A percentile compares a stretch with the other conserved stretches of the same genome.
Evolutionary conservation across 257 asterid species (phyloP).

Genomic region (Perilla frutescens): DNA sequence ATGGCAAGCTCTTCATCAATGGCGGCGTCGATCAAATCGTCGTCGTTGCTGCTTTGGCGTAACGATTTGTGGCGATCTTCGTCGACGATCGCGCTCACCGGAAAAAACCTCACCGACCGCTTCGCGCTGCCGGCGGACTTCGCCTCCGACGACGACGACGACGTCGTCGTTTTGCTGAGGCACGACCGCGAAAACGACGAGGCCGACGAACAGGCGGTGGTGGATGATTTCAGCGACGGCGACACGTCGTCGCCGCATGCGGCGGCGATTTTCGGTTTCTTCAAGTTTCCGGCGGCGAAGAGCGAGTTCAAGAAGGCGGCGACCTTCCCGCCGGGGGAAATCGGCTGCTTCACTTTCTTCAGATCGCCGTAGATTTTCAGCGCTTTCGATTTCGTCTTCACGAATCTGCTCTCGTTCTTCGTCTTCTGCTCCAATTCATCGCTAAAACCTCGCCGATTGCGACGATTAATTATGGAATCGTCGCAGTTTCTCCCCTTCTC

Average conservation of each 20-base stretch:
- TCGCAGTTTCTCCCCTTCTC: constrained; percentile 19
- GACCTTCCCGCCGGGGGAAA: constrained; percentile 73
- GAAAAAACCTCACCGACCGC: constrained; percentile 67
- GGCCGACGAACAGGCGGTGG: constrained; percentile 73
- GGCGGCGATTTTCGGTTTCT: constrained; percentile 47
- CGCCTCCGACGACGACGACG: constrained; percentile 35
- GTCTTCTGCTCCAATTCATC: constrained; percentile 36
- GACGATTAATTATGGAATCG: constrained; percentile 16
- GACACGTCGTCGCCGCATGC: constrained; percentile 28
- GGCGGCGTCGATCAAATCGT: constrained; percentile 26
- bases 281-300: constrained; percentile 59
- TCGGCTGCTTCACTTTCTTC: constrained; percentile 82
- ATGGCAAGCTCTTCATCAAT: constrained; percentile 50
- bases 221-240: constrained; percentile 46
- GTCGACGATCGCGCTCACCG: constrained; percentile 56
- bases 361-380: constrained; percentile 67
- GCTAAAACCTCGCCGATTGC: constrained; percentile 21
- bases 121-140: constrained; percentile 45
- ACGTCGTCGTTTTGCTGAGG: constrained; percentile 60
- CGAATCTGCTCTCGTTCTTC: constrained; percentile 51
- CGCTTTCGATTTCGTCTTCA: constrained; percentile 50
- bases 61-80: constrained; percentile 53
- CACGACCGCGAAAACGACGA: constrained; percentile 79
- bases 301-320: constrained; percentile 72
- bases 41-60: constrained; percentile 20